A percentile compares a stretch with the other conserved stretches of the same genome.
These are phyloP conservation scores for Vigna hirtella DNA, from an alignment of 306 rosid genomes.

Conservation along the genomic window DNA sequence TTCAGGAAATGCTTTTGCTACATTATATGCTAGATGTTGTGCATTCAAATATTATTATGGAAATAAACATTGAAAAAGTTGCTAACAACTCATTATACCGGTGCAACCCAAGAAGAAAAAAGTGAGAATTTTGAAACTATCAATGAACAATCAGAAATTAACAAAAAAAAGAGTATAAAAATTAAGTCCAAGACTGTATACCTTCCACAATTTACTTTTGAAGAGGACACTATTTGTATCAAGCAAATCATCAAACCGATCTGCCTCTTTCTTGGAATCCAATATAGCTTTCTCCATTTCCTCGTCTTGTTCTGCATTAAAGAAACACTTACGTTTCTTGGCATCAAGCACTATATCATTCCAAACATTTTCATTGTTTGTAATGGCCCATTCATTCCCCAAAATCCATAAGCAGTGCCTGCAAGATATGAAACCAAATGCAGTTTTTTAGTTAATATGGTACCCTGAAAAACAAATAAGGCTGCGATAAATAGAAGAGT, in stretches of 20 bases:
- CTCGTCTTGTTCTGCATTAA: conserved; percentile 58
- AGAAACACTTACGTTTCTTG: conserved; percentile 59
- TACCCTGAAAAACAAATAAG: background rate
- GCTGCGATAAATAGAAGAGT: background rate
- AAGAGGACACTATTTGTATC: conserved; percentile 59
- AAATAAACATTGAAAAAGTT: too few species aligned
- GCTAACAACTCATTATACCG: background rate
- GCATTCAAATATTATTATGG: too few species aligned
- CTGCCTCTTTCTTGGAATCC: conserved; percentile 54
- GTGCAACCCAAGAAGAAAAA: background rate
- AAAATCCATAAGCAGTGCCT: conserved; percentile 80
- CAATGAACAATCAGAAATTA: too few species aligned
- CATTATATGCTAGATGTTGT: too few species aligned
- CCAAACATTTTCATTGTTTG: conserved; percentile 58
- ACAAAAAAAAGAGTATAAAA: too few species aligned
- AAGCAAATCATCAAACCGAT: conserved; percentile 68
- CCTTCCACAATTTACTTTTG: conserved; percentile 71
- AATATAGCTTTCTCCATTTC: conserved; percentile 61
- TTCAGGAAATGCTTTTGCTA: too few species aligned
- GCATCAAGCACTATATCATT: conserved; percentile 57
- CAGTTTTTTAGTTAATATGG: background rate
- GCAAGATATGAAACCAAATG: conserved; percentile 7
- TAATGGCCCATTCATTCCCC: conserved; percentile 65
- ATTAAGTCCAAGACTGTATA: background rate
- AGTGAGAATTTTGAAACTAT: too few species aligned